Conservation (phyloP, 2,329 filamentous ascomycete genomes). For the Cordyceps javanica region DNA sequence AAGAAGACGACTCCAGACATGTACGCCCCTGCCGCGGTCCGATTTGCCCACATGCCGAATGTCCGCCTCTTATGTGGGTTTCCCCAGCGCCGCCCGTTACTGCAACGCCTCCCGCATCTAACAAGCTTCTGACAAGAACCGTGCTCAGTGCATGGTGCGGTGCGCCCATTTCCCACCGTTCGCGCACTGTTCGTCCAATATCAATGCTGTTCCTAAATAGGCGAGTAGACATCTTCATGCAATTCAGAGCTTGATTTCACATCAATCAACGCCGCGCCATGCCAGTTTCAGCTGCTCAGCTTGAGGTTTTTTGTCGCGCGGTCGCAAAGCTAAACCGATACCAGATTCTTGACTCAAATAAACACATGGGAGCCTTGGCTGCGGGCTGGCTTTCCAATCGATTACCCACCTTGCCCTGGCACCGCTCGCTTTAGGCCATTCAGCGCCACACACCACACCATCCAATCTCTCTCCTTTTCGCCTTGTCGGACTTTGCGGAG, state of each 20-base stretch:
- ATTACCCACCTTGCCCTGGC: not conserved
- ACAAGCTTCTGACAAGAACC: slow-evolving; percentile 9
- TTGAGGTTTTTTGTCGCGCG: too few species aligned
- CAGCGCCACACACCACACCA: not conserved
- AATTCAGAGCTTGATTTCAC: too few species aligned
- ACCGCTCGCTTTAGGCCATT: not conserved
- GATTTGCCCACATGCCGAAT: slow-evolving; percentile 10
- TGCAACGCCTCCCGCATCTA: slow-evolving; percentile 8
- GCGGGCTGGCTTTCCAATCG: too few species aligned
- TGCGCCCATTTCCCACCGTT: not conserved
- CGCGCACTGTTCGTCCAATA: slow-evolving; percentile 8
- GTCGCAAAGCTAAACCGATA: too few species aligned
- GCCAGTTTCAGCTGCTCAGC: too few species aligned
- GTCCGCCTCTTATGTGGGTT: slow-evolving; percentile 2
- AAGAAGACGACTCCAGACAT: not conserved
- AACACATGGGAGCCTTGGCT: too few species aligned
- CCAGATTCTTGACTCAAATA: too few species aligned
- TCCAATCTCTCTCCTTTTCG: not conserved
- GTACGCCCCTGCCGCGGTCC: slow-evolving; percentile 1
- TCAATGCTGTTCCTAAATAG: not conserved
- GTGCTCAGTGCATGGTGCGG: slow-evolving; percentile 5
- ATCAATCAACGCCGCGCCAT: too few species aligned
- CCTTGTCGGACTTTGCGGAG: slow-evolving; percentile 3
- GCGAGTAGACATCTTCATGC: not conserved
- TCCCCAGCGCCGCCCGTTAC: slow-evolving; percentile 5